Conservation (phyloP, 306 rosid genomes). For the Quercus rubra region DNA sequence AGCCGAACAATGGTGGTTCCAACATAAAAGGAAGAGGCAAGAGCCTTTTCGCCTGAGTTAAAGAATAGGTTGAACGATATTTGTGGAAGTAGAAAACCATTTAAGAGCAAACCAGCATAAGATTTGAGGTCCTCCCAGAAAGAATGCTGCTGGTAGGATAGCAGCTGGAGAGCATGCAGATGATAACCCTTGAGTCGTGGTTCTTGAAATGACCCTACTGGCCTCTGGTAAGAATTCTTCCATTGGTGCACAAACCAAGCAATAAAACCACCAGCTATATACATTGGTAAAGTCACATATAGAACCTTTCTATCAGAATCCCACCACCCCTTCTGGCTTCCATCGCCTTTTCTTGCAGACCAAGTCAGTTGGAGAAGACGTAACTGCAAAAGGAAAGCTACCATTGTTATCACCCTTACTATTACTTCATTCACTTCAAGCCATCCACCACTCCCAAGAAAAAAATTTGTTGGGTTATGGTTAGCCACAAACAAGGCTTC, state of each 20-base stretch:
- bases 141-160: constrained; percentile 31
- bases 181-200: constrained; percentile 35
- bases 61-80: constrained; percentile 49
- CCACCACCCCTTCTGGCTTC: constrained; percentile 46
- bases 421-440: constrained; percentile 77
- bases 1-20: constrained; percentile 74
- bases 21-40: constrained; percentile 46
- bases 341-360: constrained; percentile 62
- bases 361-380: constrained; percentile 74
- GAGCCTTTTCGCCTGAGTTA: constrained; percentile 51
- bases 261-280: constrained; percentile 51
- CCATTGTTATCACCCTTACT: constrained; percentile 73
- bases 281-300: constrained; percentile 55
- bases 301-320: constrained; percentile 62
- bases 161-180: constrained; percentile 16
- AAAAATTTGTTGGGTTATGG: constrained; percentile 41
- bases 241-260: constrained; percentile 48
- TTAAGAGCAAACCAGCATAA: constrained; percentile 62
- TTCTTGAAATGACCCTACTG: constrained; percentile 23
- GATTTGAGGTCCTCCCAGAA: constrained; percentile 70
- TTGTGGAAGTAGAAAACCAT: constrained; percentile 85
- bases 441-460: constrained; percentile 78
- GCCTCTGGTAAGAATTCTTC: constrained; percentile 37
- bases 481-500: constrained; percentile 61
- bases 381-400: constrained; percentile 72